Evolutionary conservation across 441 rosid species (phyloP), one percentile per base, ranked within the genome.

Genomic region (Gossypium schwendimanii): DNA sequence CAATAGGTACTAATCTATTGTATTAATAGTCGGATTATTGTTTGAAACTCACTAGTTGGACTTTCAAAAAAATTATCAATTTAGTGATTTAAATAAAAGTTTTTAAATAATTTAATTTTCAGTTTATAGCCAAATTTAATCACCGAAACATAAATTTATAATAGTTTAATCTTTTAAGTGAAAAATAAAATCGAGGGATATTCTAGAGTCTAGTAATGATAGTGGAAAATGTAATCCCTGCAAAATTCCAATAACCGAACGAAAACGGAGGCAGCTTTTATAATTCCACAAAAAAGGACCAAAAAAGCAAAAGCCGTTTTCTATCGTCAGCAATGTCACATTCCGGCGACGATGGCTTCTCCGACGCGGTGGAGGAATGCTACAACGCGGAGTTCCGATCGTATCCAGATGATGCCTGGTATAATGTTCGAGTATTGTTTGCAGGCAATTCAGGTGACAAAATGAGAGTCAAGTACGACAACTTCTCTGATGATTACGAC

Each of bases 371-470:
- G 23, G 44, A 24, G 23, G 60, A 62, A 17, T 20, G 53, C 8
- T 66, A 33, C 65, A 64, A 76, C 17, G 1, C 47, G 26, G 87
- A 85, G 78, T 81, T 79, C 78, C 80, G 78, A 0, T 31, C 73
- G 1, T 6, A 18, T 3, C 3, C 0, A 0, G 80, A 85, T 72
- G 84, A 81, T 28, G 84, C 91, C 4, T 85, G 89, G 88, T 85
- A 85, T 73, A 71, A 55, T 33, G 87, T 76, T 1, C 39, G 52
- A 11, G 12, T 78, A 9, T 6, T 58, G 17, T 21, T 70, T 0
- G 62, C 70, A n/a, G 80, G 80, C 15, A 12, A n/a, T 14, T 7
- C 2, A 0, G 75, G 79, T 18, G 73, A 79, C 49, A 68, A 45
- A 23, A 76, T 87, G 50, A 75, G 15, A 2, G 73, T 84, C 5